Evolutionary conservation across 176 grass and related monocot genomes (phyloP), one percentile per base, ranked within the genome.

Genomic region (Cenchrus purpureus): DNA sequence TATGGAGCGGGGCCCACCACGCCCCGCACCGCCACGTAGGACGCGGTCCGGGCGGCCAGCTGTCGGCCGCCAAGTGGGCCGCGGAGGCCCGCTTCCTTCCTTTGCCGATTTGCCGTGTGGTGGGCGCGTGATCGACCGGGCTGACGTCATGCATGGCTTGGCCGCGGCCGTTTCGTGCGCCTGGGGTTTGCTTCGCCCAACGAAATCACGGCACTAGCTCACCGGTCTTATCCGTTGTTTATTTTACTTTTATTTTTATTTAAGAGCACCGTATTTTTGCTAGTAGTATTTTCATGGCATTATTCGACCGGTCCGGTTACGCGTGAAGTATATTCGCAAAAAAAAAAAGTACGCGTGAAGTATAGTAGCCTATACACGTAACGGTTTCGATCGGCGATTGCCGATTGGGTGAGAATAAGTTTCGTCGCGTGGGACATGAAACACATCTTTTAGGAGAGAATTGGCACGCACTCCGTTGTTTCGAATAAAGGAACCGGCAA

Each of bases 21-120:
- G 25, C 51, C 4, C 37, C 12, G 7, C 28, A 10, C 1, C 19
- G 73, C 72, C 86, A 88, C 86, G 65, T 88, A 15, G 55, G 79
- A 70, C 74, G n/a, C 37, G 37, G 48, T 22, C 5, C 10, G 43
- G 7, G 5, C 2, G 6, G 82, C 70, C 86, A 92, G 86, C 83
- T 88, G 86, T 83, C 78, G 66, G 54, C 54, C 16, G 59, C 82
- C 86, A 50, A 25, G 76, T 89, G 68, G 69, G 19, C 28, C 42
- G 65, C 17, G 20, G 6, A 25, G 55, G 17, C 59, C 59, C 29
- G 74, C 66, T 72, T 72, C 15, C 17, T 78, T 71, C 45, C 46
- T 31, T 49, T 56, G 28, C 3, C 55, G 16, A 7, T 2, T 2
- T 59, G 19, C 57, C 20, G 16, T 7, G 32, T 65, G 56, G 58